Conservation (phyloP, 768 basidiomycete genomes). For the Psilocybe cubensis region DNA sequence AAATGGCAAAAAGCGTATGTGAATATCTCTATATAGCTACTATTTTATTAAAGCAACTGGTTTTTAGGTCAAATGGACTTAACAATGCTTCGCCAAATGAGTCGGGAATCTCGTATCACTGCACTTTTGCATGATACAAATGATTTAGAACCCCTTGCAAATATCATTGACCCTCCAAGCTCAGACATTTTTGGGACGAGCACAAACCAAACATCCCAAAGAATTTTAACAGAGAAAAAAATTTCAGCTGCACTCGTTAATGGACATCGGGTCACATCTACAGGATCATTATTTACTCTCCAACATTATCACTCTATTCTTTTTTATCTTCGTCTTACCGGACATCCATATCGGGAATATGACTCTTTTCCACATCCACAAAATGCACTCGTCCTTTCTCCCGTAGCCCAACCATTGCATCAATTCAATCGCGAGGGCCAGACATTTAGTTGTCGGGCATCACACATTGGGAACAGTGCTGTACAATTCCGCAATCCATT, state of each 20-base stretch:
- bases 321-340: slow-evolving; percentile 19
- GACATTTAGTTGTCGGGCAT: slow-evolving; percentile 20
- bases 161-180: not conserved
- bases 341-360: slow-evolving; percentile 10
- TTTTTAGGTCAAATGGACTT: slow-evolving; percentile 12
- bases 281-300: too few species aligned
- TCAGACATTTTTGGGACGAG: not conserved
- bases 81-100: slow-evolving; percentile 17
- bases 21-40: slow-evolving; percentile 13
- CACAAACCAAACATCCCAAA: not conserved
- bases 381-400: slow-evolving; percentile 14
- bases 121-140: slow-evolving; percentile 5
- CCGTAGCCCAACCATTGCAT: slow-evolving; percentile 8
- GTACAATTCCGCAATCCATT: slow-evolving; percentile 24
- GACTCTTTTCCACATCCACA: slow-evolving; percentile 16
- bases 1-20: slow-evolving; percentile 21
- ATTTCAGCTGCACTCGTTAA: slow-evolving; percentile 18
- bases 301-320: too few species aligned
- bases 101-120: not conserved
- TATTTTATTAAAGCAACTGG: not conserved
- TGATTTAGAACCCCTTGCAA: not conserved
- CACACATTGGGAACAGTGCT: slow-evolving; percentile 25
- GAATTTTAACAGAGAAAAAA: slow-evolving; percentile 10
- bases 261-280: too few species aligned
- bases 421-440: slow-evolving; percentile 16